Percentiles rank a stretch among this genome's conserved stretches.
Conservation (phyloP, 192 early-diverging fungal species). For the Umbelopsis sp. region DNA sequence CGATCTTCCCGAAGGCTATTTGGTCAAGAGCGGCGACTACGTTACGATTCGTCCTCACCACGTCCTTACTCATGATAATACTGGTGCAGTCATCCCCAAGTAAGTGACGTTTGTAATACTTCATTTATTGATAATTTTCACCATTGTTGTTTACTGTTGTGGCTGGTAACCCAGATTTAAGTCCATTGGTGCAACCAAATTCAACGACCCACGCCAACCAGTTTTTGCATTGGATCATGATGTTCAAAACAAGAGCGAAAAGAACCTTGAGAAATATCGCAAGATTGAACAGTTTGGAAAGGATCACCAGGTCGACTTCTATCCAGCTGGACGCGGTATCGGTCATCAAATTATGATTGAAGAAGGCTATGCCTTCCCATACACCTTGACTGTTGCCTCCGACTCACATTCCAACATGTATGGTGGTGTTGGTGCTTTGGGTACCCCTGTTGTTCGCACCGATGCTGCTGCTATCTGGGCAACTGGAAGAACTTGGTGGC, state of each 20-base stretch:
- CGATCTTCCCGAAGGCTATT: constrained; percentile 63
- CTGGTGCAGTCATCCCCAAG: constrained; percentile 91
- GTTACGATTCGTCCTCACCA: constrained; percentile 90
- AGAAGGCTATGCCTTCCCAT: constrained; percentile 95
- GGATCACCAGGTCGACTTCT: constrained; percentile 83
- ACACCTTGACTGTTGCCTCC: constrained; percentile 92
- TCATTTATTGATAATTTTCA: neutral
- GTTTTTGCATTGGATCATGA: constrained; percentile 99
- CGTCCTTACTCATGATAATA: constrained; percentile 98
- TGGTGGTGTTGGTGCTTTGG: constrained; percentile 93
- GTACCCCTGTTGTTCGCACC: constrained; percentile 96
- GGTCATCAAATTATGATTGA: constrained; percentile 98
- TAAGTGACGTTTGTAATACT: constrained; percentile 34
- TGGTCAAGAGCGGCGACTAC: constrained; percentile 90
- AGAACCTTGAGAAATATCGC: constrained; percentile 88
- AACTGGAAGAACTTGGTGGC: constrained; percentile 98
- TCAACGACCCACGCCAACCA: constrained; percentile 77
- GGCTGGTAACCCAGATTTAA: constrained; percentile 62
- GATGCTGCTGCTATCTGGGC: constrained; percentile 99
- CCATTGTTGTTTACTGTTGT: constrained; percentile 9
- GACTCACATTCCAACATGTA: constrained; percentile 99
- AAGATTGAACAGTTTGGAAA: constrained; percentile 85
- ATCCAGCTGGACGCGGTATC: constrained; percentile 96
- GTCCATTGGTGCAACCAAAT: constrained; percentile 85
- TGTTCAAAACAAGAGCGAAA: constrained; percentile 94